These are phyloP conservation scores for Pythium dissimile DNA, from an alignment of 352 stramenopile genomes.

Conservation along the genomic window DNA sequence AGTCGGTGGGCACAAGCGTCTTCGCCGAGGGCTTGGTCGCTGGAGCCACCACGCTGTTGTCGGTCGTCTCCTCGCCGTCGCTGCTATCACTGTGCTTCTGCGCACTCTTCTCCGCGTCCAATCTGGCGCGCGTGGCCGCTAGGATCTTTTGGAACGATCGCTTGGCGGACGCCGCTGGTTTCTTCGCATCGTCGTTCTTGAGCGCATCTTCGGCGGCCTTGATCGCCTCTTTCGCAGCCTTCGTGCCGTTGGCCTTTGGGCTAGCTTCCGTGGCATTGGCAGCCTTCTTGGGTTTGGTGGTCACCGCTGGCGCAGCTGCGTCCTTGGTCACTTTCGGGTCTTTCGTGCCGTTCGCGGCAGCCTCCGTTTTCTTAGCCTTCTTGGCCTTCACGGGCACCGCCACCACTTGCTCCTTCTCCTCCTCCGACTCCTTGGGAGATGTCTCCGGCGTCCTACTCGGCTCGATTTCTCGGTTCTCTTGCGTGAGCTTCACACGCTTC, in stretches of 20 bases:
- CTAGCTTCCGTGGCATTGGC: conserved; percentile 18
- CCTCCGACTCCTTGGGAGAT: neutral
- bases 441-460: neutral
- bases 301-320: neutral
- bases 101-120: conserved; percentile 31
- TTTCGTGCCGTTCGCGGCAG: neutral
- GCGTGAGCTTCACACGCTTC: conserved; percentile 16
- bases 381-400: conserved; percentile 1
- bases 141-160: conserved; percentile 46
- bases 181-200: conserved; percentile 10
- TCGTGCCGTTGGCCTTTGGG: conserved; percentile 16
- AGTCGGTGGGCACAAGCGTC: conserved; percentile 11
- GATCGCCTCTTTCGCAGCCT: conserved; percentile 10
- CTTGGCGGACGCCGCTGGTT: conserved; percentile 1
- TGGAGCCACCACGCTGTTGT: conserved; percentile 5
- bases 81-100: conserved; percentile 6
- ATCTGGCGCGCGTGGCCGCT: conserved; percentile 26
- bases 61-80: conserved; percentile 4
- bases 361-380: neutral
- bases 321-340: neutral
- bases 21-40: conserved; percentile 6
- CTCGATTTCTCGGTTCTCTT: neutral
- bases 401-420: neutral
- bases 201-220: conserved; percentile 6
- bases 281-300: conserved; percentile 4